Conservation (phyloP, 495 filamentous ascomycete species). For the Usnea hakonensis region DNA sequence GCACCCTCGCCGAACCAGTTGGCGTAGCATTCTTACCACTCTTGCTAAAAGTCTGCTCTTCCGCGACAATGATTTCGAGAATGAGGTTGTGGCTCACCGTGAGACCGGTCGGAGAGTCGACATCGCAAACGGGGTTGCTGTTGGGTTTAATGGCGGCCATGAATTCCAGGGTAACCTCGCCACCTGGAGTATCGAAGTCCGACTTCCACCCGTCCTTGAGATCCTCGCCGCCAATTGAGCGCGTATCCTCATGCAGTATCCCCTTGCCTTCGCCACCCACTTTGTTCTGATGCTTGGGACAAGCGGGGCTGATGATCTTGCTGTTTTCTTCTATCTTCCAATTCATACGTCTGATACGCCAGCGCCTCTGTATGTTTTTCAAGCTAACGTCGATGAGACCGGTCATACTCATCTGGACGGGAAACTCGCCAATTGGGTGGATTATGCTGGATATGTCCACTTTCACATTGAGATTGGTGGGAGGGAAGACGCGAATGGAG, state of each 20-base stretch:
- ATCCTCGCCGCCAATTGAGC: conserved; percentile 66
- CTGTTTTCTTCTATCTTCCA: conserved; percentile 89
- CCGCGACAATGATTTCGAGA: conserved; percentile 87
- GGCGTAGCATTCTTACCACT: neutral
- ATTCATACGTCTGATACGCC: conserved; percentile 80
- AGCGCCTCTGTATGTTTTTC: conserved; percentile 49
- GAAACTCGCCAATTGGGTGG: conserved; percentile 80
- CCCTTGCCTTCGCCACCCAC: conserved; percentile 68
- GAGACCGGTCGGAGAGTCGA: conserved; percentile 70
- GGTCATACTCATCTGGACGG: conserved; percentile 66
- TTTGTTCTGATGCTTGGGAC: conserved; percentile 66
- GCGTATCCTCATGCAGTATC: conserved; percentile 65
- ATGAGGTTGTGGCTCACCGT: conserved; percentile 75
- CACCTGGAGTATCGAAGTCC: conserved; percentile 67
- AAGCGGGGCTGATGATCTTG: conserved; percentile 73
- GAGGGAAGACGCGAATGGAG: conserved; percentile 88
- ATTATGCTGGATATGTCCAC: conserved; percentile 74
- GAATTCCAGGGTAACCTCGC: conserved; percentile 77
- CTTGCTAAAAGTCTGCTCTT: conserved; percentile 68
- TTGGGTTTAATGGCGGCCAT: conserved; percentile 57
- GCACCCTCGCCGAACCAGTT: conserved; percentile 70
- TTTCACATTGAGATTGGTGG: conserved; percentile 80
- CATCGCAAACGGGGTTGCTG: conserved; percentile 64
- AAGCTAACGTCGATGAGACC: conserved; percentile 62
- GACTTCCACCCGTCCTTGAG: conserved; percentile 90